Evolutionary conservation across 768 basidiomycete species (phyloP), one percentile per base, ranked within the genome.

Genomic region (Leccinellum rugosiceps): DNA sequence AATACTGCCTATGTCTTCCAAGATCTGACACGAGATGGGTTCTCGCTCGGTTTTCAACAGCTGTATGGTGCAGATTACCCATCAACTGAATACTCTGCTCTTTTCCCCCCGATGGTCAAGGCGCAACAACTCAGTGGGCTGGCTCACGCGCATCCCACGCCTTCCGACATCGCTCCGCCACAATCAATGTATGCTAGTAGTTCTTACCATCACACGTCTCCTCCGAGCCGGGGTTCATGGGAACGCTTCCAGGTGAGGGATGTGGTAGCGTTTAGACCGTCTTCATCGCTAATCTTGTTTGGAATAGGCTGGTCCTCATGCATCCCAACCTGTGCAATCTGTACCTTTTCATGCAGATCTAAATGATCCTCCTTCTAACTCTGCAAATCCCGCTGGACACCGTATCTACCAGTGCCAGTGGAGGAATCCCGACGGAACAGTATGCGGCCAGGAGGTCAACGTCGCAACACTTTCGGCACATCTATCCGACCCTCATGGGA

Each of bases 401-500:
- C 28, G 31, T 1, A 1, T 35, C 26, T 0, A 13, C 19, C 1
- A 0, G 2, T 68, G 67, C 34, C 0, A 38, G 14, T 70, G 68
- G 68, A 19, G 9, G 19, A 0, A 13, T 3, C 38, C 5, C 9
- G 30, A 54, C 4, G 60, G 58, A 5, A 4, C 9, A 15, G 0
- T 58, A 4, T 68, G 66, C 19, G 21, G 19, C 2, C 25, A 47
- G 3, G 0, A 3, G 5, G 1, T 70, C 43, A 60, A 51, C 0
- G 1, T 0, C 1, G 25, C 3, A 47, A 47, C 2, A 21, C 50
- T 66, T 28, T 30, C 66, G 0, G 52, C 1, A 4, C 68, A 69
- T 50, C 52, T 69, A 10, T 31, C 59, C 2, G 13, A 50, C 0
- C 7, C 10, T 1, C 68, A 69, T 8, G 59, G 53, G 14, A 61